Evolutionary conservation across 805 yeast species (phyloP).

Genomic region (Candida loeiensis): DNA sequence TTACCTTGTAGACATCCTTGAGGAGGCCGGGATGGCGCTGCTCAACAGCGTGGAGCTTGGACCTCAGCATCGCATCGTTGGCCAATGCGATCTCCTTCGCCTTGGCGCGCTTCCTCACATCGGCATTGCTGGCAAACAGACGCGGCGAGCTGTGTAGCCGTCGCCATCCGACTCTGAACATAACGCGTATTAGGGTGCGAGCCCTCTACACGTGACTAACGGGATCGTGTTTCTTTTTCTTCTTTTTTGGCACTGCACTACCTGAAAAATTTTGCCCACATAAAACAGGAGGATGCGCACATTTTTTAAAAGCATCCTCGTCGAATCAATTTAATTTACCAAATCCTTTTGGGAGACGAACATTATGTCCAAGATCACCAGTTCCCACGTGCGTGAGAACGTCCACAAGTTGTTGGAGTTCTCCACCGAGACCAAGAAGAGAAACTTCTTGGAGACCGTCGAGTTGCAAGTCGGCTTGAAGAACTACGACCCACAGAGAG

Average conservation of each 20-base stretch:
- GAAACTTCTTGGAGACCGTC: conserved; percentile 99
- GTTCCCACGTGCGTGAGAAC: conserved; percentile 93
- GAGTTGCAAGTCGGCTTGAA: conserved; percentile 99
- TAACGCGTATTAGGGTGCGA: conserved; percentile 2
- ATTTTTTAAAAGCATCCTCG: conserved; percentile 41
- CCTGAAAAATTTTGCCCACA: conserved; percentile 6
- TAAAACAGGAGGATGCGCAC: not conserved
- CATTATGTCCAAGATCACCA: conserved; percentile 82
- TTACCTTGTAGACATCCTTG: conserved; percentile 24
- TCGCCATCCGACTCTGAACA: not conserved
- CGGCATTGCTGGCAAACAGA: not conserved
- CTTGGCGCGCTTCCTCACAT: not conserved
- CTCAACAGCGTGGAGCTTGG: conserved; percentile 28
- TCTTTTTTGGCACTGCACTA: conserved; percentile 2
- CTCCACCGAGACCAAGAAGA: conserved; percentile 96
- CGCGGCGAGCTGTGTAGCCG: not conserved
- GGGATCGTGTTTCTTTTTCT: no score
- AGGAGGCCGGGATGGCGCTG: conserved; percentile 23
- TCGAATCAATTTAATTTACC: conserved; percentile 52
- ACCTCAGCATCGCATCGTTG: conserved; percentile 21
- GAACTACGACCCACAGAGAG: conserved; percentile 99
- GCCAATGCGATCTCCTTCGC: conserved; percentile 3
- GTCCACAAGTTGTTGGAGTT: conserved; percentile 86
- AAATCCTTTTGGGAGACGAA: conserved; percentile 74
- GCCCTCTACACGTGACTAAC: conserved; percentile 6